Evolutionary conservation across 1,284 basidiomycete species (phyloP).

Genomic region (Ganoderma leucocontextum): DNA sequence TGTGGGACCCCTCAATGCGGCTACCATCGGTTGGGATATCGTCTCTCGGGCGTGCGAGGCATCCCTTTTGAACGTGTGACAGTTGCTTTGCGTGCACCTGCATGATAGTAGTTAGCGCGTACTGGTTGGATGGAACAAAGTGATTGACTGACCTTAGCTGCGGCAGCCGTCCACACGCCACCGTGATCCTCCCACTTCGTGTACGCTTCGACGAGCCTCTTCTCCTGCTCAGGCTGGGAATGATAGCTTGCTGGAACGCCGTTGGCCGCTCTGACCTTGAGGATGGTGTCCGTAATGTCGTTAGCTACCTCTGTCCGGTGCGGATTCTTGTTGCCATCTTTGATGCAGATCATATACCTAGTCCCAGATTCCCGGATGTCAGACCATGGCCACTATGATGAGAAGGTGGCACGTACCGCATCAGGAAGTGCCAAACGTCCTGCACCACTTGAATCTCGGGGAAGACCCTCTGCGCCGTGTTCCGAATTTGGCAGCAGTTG

Average conservation of each 20-base stretch:
- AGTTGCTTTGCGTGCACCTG: neutral
- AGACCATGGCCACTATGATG: neutral
- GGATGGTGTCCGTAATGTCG: neutral
- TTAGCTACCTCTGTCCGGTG: neutral
- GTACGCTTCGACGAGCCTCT: neutral
- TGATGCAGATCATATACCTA: neutral
- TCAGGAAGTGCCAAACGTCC: neutral
- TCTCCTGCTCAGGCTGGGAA: neutral
- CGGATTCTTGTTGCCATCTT: neutral
- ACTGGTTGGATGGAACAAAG: too few species aligned
- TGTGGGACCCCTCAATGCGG: neutral
- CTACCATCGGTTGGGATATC: neutral
- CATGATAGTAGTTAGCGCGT: too few species aligned
- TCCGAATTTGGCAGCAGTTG: neutral
- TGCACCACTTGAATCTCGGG: neutral
- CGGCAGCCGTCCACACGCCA: neutral
- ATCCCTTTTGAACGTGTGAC: neutral
- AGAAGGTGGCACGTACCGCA: neutral
- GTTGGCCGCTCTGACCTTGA: neutral
- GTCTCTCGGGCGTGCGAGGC: neutral
- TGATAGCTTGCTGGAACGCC: neutral
- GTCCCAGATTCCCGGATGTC: neutral
- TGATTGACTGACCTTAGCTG: neutral
- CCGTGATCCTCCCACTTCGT: neutral
- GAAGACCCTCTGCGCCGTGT: neutral